Conservation (phyloP, 805 yeast genomes). For the Scheffersomyces coipomensis region DNA sequence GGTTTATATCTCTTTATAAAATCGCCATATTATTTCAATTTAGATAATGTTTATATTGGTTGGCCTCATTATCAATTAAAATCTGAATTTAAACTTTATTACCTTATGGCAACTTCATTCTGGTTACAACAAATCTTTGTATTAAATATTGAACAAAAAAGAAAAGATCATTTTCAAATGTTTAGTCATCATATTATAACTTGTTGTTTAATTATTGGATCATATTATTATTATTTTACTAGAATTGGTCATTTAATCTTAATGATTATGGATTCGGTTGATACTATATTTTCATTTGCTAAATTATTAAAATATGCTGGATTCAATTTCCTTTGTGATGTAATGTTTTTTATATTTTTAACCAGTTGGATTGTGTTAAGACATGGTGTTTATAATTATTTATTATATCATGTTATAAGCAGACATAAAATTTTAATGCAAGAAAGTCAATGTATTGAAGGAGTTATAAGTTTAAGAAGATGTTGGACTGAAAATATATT, state of each 20-base stretch:
- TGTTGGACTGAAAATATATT: conserved; percentile 52
- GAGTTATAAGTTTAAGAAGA: conserved; percentile 30
- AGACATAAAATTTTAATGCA: conserved; percentile 44
- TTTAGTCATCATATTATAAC: conserved; percentile 86
- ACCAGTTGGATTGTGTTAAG: conserved; percentile 68
- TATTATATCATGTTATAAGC: conserved; percentile 57
- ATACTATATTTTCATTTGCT: conserved; percentile 67
- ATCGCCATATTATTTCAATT: conserved; percentile 59
- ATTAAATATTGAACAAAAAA: conserved; percentile 69
- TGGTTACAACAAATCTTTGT: conserved; percentile 83
- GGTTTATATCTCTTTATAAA: conserved; percentile 59
- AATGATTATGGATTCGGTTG: conserved; percentile 81
- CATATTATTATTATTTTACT: conserved; percentile 70
- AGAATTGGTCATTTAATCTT: conserved; percentile 78
- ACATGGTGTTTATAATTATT: conserved; percentile 70
- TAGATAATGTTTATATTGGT: conserved; percentile 55
- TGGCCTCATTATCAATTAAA: conserved; percentile 76
- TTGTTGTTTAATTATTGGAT: conserved; percentile 60
- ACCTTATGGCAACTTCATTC: conserved; percentile 66
- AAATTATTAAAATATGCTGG: conserved; percentile 78
- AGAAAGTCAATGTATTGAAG: conserved; percentile 41
- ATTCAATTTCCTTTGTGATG: conserved; percentile 58
- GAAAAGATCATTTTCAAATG: conserved; percentile 88
- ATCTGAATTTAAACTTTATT: conserved; percentile 59
- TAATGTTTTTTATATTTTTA: conserved; percentile 65